Percentiles rank a stretch among this genome's conserved stretches.
phyloP scores from a whole-genome alignment of 208 protist species.

The Crithidia brevicula region DNA sequence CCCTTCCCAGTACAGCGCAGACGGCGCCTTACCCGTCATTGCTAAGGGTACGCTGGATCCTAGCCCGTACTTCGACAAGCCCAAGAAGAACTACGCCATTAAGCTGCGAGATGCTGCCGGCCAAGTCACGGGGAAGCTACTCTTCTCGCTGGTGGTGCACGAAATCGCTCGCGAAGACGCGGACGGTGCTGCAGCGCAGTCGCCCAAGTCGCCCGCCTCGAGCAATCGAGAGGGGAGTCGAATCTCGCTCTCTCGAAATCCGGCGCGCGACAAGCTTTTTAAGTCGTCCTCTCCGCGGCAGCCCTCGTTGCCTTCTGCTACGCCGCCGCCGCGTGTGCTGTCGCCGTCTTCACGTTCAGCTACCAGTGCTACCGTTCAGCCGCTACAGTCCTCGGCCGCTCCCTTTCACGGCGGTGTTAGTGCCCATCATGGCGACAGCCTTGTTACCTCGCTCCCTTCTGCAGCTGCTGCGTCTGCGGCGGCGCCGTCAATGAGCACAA shows the following conservation, averaged over 20 bases:
- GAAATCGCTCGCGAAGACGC: constrained; percentile 30
- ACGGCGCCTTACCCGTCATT: constrained; percentile 54
- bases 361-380: too few relatives aligned
- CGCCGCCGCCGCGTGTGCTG: background rate
- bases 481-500: too few relatives aligned
- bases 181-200: background rate
- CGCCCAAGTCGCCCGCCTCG: background rate
- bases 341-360: background rate
- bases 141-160: constrained; percentile 69
- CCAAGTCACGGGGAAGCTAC: constrained; percentile 75
- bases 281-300: constrained; percentile 9
- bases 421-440: too few relatives aligned
- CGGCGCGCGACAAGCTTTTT: constrained; percentile 19
- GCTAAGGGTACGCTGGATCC: constrained; percentile 84
- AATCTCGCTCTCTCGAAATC: constrained; percentile 2
- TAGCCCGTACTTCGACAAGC: constrained; percentile 61
- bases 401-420: too few relatives aligned
- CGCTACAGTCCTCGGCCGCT: too few relatives aligned
- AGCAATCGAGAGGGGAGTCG: background rate
- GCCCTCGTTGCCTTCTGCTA: background rate
- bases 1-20: constrained; percentile 51
- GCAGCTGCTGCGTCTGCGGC: background rate
- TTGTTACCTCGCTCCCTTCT: background rate
- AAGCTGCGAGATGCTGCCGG: constrained; percentile 74
- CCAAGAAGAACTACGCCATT: constrained; percentile 87